Evolutionary conservation across 2,329 filamentous ascomycete species (phyloP).

Genomic region (Nemania serpens): DNA sequence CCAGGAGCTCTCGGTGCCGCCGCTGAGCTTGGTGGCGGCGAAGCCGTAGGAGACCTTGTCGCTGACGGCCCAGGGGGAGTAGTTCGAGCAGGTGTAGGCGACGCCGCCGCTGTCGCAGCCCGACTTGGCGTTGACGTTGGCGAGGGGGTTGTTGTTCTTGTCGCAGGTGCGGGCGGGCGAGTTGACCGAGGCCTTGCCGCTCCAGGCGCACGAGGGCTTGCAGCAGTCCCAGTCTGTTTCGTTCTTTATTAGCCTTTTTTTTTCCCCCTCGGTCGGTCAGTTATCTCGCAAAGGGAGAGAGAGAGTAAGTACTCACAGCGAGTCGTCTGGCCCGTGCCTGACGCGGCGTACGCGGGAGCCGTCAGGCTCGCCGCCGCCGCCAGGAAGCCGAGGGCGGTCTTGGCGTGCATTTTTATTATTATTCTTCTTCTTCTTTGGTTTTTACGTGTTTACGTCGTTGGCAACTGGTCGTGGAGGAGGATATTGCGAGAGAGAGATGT

Average conservation of each 20-base stretch:
- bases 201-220: slow-evolving; percentile 60
- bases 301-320: slow-evolving; percentile 30
- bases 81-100: slow-evolving; percentile 57
- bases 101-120: slow-evolving; percentile 57
- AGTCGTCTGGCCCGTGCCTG: slow-evolving; percentile 38
- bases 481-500: not conserved
- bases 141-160: slow-evolving; percentile 50
- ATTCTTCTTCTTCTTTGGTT: not conserved
- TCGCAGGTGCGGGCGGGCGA: slow-evolving; percentile 51
- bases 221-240: slow-evolving; percentile 57
- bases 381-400: slow-evolving; percentile 21
- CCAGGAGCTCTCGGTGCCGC: slow-evolving; percentile 52
- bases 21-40: slow-evolving; percentile 54
- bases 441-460: not conserved
- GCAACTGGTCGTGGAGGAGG: not conserved
- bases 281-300: too few species aligned
- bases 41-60: slow-evolving; percentile 59
- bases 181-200: slow-evolving; percentile 50
- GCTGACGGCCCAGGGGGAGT: slow-evolving; percentile 57
- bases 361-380: slow-evolving; percentile 20
- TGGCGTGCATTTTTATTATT: slow-evolving; percentile 20
- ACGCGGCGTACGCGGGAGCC: slow-evolving; percentile 24
- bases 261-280: too few species aligned
- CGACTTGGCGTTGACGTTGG: slow-evolving; percentile 46
- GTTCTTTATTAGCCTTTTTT: too few species aligned